phyloP scores from a whole-genome alignment of 768 basidiomycete species.

The Pulveroboletus frians region DNA sequence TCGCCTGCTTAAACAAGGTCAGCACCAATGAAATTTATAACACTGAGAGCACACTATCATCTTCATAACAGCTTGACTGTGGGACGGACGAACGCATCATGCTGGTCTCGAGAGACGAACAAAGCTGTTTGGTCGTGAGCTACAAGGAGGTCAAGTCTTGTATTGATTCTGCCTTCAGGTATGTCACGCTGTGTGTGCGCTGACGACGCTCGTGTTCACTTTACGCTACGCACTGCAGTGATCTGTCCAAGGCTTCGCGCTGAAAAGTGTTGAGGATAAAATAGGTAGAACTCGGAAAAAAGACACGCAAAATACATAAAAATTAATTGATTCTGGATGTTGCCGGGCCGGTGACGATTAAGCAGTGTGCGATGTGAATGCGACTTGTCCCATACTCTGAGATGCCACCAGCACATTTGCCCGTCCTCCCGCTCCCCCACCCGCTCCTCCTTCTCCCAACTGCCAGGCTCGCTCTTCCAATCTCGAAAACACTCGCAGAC shows the following conservation, averaged over 20 bases:
- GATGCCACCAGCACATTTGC: conserved; percentile 43
- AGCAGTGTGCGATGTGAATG: conserved; percentile 5
- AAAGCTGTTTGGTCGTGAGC: conserved; percentile 89
- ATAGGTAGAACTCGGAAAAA: conserved; percentile 67
- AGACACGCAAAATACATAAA: conserved; percentile 49
- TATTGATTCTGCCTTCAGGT: conserved; percentile 82
- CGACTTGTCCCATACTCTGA: not conserved
- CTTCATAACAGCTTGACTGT: conserved; percentile 66
- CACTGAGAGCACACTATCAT: not conserved
- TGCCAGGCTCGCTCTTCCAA: conserved; percentile 61
- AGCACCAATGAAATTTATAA: conserved; percentile 13
- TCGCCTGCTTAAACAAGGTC: conserved; percentile 92
- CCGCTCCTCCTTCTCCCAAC: conserved; percentile 75
- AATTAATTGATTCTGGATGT: conserved; percentile 6
- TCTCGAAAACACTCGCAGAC: conserved; percentile 58
- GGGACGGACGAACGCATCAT: conserved; percentile 93
- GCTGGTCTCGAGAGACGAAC: conserved; percentile 93
- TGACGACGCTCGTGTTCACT: not conserved
- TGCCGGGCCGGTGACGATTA: not conserved
- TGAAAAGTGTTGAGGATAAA: conserved; percentile 33
- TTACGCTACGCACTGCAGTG: conserved; percentile 31
- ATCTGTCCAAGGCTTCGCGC: conserved; percentile 35
- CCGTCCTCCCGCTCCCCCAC: conserved; percentile 63
- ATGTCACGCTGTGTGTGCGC: conserved; percentile 18
- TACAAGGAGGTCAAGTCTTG: conserved; percentile 89